Base-by-base conservation (phyloP, 495 filamentous ascomycete genomes). In the Hypomontagnella monticulosa region DNA sequence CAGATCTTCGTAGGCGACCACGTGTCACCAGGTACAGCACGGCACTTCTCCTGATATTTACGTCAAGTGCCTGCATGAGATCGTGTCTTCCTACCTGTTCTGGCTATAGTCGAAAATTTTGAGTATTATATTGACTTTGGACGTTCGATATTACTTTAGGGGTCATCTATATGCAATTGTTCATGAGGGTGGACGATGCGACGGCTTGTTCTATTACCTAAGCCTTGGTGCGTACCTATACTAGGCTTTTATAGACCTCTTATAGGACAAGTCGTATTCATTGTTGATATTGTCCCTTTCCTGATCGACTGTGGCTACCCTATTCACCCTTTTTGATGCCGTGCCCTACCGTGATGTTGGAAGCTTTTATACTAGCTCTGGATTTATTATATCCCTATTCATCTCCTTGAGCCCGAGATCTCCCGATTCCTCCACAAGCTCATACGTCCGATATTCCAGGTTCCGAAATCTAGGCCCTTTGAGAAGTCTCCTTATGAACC, bases 401-500 rank as follows among this genome's bases (percentile, higher is more conserved):
- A 75, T 59, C 65, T 80, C 67, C 47, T 72, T 69, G 33, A 72
- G 63, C 5, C 68, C 67, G 16, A 67, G 66, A 19, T 74, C 75
- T 15, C 75, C 77, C 23, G 61, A 55, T 23, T 71, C 67, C 32
- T 71, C 53, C 34, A 73, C 75, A 27, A 81, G 79, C 1, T 80
- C 74, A 59, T 83, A 85, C 33, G 81, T 71, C 32, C 82, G 70
- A 64, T 76, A 84, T 59, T 85, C 83, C 4, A 79, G 81, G 67
- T 85, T 84, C 18, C 54, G 67, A 67, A 73, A 84, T 42, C 67
- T 67, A 11, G 69, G 63, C 16, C 74, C 71, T 38, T 56, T 51
- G 20, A 73, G 66, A 11, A 84, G 65, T 37, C 78, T 71, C 11
- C 75, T 68, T 33, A 84, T 67, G 61, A 85, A 85, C 0, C 78